phyloP scores from a whole-genome alignment of 2,329 filamentous ascomycete species.

The Bipolaris victoriae region DNA sequence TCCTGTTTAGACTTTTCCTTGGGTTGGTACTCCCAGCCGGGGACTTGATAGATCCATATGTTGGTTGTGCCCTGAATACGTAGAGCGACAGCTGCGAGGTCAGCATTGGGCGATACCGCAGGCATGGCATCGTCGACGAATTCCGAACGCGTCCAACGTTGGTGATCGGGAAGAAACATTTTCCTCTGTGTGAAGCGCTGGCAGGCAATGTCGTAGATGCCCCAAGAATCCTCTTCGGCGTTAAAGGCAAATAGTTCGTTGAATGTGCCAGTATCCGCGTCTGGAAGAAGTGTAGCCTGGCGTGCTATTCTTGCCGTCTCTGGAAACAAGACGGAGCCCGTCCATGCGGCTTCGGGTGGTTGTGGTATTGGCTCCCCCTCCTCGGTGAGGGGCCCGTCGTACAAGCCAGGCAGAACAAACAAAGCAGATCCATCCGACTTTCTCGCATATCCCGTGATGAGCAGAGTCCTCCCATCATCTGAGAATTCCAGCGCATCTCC shows the following conservation, averaged over 20 bases:
- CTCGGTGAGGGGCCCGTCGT: conserved; percentile 49
- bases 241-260: conserved; percentile 52
- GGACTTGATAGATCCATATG: conserved; percentile 49
- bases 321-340: conserved; percentile 50
- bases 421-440: conserved; percentile 46
- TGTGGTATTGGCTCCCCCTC: conserved; percentile 49
- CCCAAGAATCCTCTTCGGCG: conserved; percentile 49
- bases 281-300: conserved; percentile 49
- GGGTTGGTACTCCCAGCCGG: conserved; percentile 44
- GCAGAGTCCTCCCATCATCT: conserved; percentile 48
- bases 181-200: conserved; percentile 49
- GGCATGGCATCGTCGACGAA: conserved; percentile 51
- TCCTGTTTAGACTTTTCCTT: conserved; percentile 32
- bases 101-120: conserved; percentile 47
- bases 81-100: conserved; percentile 48
- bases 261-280: conserved; percentile 46
- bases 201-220: conserved; percentile 49
- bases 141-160: conserved; percentile 48
- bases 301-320: conserved; percentile 47
- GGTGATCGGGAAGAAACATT: conserved; percentile 48
- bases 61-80: conserved; percentile 48
- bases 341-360: conserved; percentile 47
- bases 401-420: conserved; percentile 48
- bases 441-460: conserved; percentile 48
- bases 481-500: conserved; percentile 50